Evolutionary conservation across 1,284 basidiomycete genomes (phyloP), one percentile per base, ranked within the genome.

Genomic region (Microstroma glucosiphilum): DNA sequence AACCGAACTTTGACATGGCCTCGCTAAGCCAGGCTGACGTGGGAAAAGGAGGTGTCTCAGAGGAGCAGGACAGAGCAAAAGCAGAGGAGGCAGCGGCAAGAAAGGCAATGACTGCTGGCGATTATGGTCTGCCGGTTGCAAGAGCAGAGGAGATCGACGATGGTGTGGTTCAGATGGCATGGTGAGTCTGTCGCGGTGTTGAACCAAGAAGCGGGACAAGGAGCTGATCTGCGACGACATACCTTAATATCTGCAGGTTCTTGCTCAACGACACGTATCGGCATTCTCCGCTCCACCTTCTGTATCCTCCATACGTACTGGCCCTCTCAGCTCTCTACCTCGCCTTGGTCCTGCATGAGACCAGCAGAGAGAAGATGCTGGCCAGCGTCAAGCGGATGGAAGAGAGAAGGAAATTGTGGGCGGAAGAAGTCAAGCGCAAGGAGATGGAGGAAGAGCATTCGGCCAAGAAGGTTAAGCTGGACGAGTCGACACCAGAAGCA

Each of bases 221-320:
- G 4, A 37, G 30, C 30, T 37, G 30, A 37, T 9, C 9, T 37
- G 30, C 30, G 30, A 4, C 30, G 30, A 37, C 30, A 9, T 21
- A 6, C 51, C 19, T 54, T 21, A 25, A n/a, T 6, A 21, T 12
- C 12, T 21, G 25, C 51, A 54, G 92, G 91, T 92, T 93, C 78
- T 86, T 96, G 68, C 87, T 97, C 75, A 98, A 97, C 81, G 96
- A 98, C 80, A 91, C 89, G 0, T 97, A 92, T 78, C 54, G 60
- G 13, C 87, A 91, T 58, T 91, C 90, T 1, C 89, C 93, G 60
- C 82, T 97, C 12, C 91, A 90, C 70, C 86, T 97, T 11, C 81
- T 96, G 41, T 89, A 97, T 74, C 92, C 94, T 0, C 94, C 94
- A 0, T 92, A 96, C 79, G 84, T 97, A 62, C 89, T 97, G 65